Evolutionary conservation across 345 rosid species (phyloP), one percentile per base, ranked within the genome.

Genomic region (Xanthoceras sorbifolium): DNA sequence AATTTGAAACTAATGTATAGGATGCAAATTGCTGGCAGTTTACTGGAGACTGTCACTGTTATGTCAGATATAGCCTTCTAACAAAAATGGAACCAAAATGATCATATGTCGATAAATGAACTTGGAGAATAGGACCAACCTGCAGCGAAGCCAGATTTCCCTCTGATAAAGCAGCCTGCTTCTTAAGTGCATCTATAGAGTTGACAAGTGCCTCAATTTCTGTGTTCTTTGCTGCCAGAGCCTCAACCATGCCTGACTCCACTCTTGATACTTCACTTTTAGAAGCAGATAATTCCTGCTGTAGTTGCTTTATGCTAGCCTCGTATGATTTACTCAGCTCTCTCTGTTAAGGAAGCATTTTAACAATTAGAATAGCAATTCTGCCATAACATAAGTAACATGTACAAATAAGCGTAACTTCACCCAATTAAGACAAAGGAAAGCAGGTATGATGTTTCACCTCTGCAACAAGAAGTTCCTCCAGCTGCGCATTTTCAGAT

Each of bases 401-500:
- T 6, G 64, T 36, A 71, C 52, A 42, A 32, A 26, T 46, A 76
- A 57, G 22, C 73, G 64, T 34, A 71, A 50, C 44, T 73, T 72
- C 57, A 69, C 20, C 36, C 20, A 78, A 68, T 72, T 55, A 38
- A 59, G 63, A 73, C 75, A 52, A 55, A 40, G 75, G 32, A 69
- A 44, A 44, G 23, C 22, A 69, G 28, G 32, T 26, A 25, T 4
- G 6, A 20, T 15, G 42, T 38, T 67, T 89, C 83, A 92, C 99
- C 97, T 97, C 99, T 23, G 97, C 89, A 79, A 83, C 82, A 74
- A 97, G 95, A 90, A 97, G 98, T 82, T 97, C 99, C 87, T 97
- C 99, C 79, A 97, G 89, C 85, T 97, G 98, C 71, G 97, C 91
- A 89, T 94, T 97, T 86, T 97, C 99, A 77, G 89, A 87, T 82